phyloP scores from a whole-genome alignment of 805 yeast genomes.

The Nakazawaea laoshanensis region DNA sequence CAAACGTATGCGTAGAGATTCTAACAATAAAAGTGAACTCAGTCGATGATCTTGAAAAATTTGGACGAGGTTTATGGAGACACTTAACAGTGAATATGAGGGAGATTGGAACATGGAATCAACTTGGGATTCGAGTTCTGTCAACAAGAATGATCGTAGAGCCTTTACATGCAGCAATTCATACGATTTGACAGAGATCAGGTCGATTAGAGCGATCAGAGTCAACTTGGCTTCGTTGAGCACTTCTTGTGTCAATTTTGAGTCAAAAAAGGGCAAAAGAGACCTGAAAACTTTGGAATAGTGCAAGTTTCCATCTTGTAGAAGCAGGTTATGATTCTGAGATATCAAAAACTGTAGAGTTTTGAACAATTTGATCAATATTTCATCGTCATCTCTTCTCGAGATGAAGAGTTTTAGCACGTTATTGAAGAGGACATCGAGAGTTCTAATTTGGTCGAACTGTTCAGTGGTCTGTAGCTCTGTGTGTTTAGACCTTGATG shows the following conservation, averaged over 20 bases:
- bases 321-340: conserved; percentile 13
- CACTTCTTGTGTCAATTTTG: conserved; percentile 2
- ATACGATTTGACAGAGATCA: too few species aligned
- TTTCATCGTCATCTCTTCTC: conserved; percentile 9
- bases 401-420: conserved; percentile 20
- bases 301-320: background rate
- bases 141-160: too few species aligned
- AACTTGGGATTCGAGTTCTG: too few species aligned
- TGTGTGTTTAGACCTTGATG: too few species aligned
- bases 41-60: conserved; percentile 18
- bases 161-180: too few species aligned
- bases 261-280: background rate
- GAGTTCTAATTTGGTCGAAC: conserved; percentile 19
- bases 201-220: conserved; percentile 2
- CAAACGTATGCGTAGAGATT: conserved; percentile 14
- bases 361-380: conserved; percentile 19
- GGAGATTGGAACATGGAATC: too few species aligned
- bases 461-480: too few species aligned
- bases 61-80: conserved; percentile 17
- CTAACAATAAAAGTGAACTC: conserved; percentile 13
- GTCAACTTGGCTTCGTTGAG: conserved; percentile 5
- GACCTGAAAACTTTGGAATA: background rate
- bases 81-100: too few species aligned
- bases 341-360: conserved; percentile 16
- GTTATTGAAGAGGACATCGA: conserved; percentile 19